These are phyloP conservation scores for Syzygium syzygioides DNA, from an alignment of 441 rosid species.

Conservation along the genomic window DNA sequence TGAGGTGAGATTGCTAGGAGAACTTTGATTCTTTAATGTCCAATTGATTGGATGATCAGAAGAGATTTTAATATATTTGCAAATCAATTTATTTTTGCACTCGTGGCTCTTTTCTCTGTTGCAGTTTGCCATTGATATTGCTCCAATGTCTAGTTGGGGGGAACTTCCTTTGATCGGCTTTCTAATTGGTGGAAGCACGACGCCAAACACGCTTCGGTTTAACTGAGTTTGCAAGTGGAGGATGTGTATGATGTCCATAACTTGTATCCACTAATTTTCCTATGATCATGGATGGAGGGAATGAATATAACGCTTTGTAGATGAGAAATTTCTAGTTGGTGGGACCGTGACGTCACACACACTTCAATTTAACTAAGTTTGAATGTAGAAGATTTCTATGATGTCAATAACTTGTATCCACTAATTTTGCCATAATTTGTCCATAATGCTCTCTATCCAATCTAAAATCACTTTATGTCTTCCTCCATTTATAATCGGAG, in stretches of 20 bases:
- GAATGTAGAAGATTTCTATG: too few relatives aligned
- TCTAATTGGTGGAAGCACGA: background rate
- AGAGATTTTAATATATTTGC: too few relatives aligned
- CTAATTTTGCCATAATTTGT: too few relatives aligned
- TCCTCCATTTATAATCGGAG: too few relatives aligned
- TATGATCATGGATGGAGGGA: background rate
- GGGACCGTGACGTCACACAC: too few relatives aligned
- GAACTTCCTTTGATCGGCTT: background rate
- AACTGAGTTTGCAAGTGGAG: too few relatives aligned
- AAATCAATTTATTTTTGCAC: background rate
- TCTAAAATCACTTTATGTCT: too few relatives aligned
- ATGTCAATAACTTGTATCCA: too few relatives aligned
- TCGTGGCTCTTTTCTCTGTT: background rate
- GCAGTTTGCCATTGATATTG: background rate
- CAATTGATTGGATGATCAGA: background rate
- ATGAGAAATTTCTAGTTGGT: background rate
- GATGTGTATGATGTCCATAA: too few relatives aligned
- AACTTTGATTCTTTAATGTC: background rate
- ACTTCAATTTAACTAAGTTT: too few relatives aligned
- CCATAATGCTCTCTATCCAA: too few relatives aligned
- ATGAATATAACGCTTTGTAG: background rate
- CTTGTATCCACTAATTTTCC: background rate
- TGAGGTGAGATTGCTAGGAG: background rate
- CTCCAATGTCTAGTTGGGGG: accelerated
- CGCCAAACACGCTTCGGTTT: background rate